Percentiles rank a stretch among this genome's conserved stretches.
These are phyloP conservation scores for Zygosaccharomyces pseudobailii DNA, from an alignment of 1,139 yeast species.

Conservation along the genomic window DNA sequence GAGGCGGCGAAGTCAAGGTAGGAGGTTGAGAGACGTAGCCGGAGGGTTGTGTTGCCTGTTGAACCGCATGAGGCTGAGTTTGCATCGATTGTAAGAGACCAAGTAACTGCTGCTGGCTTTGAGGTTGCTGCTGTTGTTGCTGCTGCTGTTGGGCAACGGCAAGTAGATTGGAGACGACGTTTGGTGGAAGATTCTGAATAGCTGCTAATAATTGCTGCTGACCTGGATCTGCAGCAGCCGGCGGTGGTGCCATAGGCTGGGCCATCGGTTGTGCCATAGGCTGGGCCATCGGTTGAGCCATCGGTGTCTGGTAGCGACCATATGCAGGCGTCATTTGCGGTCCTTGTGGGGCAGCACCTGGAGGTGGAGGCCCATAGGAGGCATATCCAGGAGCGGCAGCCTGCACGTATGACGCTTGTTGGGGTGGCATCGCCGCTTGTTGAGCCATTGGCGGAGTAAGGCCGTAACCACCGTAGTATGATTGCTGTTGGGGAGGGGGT, in stretches of 20 bases:
- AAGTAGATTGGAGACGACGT: constrained; percentile 47
- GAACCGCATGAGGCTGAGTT: constrained; percentile 13
- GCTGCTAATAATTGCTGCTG: constrained; percentile 36
- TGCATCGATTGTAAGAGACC: constrained; percentile 31
- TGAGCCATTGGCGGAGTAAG: constrained; percentile 16
- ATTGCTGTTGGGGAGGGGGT: constrained; percentile 28
- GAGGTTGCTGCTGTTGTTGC: constrained; percentile 32
- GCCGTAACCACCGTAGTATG: constrained; percentile 28
- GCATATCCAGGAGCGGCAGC: constrained; percentile 13
- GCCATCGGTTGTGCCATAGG: constrained; percentile 3
- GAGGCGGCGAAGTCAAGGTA: constrained; percentile 13
- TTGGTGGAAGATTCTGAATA: constrained; percentile 49
- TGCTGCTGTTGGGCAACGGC: constrained; percentile 39
- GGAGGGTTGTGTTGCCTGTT: not conserved
- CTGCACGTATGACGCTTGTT: constrained; percentile 23
- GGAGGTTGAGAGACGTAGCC: constrained; percentile 8
- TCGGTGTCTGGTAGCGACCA: constrained; percentile 27
- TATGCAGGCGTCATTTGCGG: constrained; percentile 12
- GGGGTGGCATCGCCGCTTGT: constrained; percentile 19
- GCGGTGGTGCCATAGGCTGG: constrained; percentile 24
- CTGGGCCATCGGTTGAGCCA: constrained; percentile 15
- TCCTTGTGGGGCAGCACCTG: constrained; percentile 9
- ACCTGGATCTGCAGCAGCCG: constrained; percentile 30
- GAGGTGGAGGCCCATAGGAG: constrained; percentile 13
- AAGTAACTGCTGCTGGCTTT: constrained; percentile 27